Base-by-base conservation (phyloP, 2,329 filamentous ascomycete species). In the Plectosphaerella cucumerina region DNA sequence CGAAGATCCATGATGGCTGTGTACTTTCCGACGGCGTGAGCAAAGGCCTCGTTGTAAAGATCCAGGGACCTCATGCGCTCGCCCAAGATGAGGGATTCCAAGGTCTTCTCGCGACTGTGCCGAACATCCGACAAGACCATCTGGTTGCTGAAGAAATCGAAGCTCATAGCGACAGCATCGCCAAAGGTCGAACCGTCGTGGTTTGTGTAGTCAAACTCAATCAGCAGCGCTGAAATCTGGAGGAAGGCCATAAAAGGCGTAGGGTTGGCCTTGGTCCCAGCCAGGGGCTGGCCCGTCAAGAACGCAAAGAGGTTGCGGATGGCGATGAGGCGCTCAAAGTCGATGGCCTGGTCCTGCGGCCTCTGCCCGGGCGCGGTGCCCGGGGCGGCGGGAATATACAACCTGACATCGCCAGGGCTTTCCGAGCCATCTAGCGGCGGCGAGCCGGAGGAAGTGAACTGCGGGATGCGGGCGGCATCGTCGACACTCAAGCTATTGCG, bases 1-100 rank as follows among this genome's bases (percentile, higher is more conserved):
- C 84, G 80, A 44, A 91, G 70, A 2, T 79, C 74, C 50, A 84
- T 78, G 53, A 91, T 82, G 31, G 90, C 78, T 18, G 89, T 81
- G 53, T 93, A 90, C 68, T 94, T 95, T 47, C 93, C 94, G 10
- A 89, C 90, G 1, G 86, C 90, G 66, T 97, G 94, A 5, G 91
- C 85, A 62, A 97, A 97, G 0, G 90, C 90, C 67, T 97, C 91
- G 52, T 89, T 90, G 70, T 96, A 97, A 3, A 99, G 78, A 8
- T 85, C 79, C 60, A 86, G 82, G 45, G 82, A 96, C 52, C 86
- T 85, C 84, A 97, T 89, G 35, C 82, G 82, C 70, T 99, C 93
- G 50, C 89, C 92, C 11, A 99, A 75, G n/a, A 97, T 80, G 44
- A 97, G 78, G 0, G 86, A 89, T 68, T 97, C 90, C 21, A 97